Conservation (phyloP, 768 basidiomycete species). For the Mycena olivaceomarginata region DNA sequence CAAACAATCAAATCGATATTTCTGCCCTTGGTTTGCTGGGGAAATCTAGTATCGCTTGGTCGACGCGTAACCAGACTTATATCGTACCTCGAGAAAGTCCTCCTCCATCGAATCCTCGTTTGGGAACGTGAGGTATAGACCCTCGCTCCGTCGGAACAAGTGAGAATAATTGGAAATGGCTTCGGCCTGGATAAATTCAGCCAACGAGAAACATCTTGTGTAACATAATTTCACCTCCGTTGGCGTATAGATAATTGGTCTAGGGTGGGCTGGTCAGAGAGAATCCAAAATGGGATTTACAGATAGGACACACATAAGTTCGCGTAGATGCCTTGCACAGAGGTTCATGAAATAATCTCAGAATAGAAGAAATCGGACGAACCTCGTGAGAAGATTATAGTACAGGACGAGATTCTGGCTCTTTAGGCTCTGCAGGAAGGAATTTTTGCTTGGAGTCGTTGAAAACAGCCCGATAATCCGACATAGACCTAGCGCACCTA, state of each 20-base stretch:
- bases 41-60: neutral
- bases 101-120: conserved; percentile 83
- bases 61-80: neutral
- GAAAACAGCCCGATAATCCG: neutral
- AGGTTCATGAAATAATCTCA: neutral
- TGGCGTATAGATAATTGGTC: conserved; percentile 87
- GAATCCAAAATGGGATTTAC: neutral
- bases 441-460: conserved; percentile 70
- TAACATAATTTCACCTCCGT: conserved; percentile 72
- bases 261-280: neutral
- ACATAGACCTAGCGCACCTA: neutral
- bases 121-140: conserved; percentile 81
- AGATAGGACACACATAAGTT: conserved; percentile 64
- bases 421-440: conserved; percentile 85
- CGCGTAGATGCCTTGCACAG: conserved; percentile 67
- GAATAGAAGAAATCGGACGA: neutral
- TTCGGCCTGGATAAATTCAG: conserved; percentile 72
- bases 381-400: conserved; percentile 74
- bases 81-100: conserved; percentile 74
- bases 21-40: conserved; percentile 69
- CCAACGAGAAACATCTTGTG: neutral
- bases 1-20: conserved; percentile 88
- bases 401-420: conserved; percentile 91
- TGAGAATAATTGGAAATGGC: conserved; percentile 92
- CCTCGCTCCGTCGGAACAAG: conserved; percentile 87